Evolutionary conservation across 148 eudicot genomes (phyloP), one percentile per base, ranked within the genome.

Genomic region (Chenopodium suecicum): DNA sequence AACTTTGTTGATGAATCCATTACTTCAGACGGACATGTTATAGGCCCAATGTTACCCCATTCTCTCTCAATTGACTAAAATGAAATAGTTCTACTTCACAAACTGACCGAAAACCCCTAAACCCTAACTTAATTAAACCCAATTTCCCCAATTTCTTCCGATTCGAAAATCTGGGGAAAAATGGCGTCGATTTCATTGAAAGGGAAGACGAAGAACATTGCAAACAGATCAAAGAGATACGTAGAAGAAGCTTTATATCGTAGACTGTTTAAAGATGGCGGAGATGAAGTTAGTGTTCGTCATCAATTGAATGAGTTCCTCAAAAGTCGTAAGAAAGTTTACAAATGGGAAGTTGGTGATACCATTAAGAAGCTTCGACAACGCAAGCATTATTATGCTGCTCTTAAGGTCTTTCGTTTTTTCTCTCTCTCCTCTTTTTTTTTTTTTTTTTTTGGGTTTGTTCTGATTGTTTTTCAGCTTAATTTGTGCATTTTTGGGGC

Each of bases 341-440:
- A 73, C 80, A 96, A 96, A 87, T 96, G 99, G 99, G 99, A 96
- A 82, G 99, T 96, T 62, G 98, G 94, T 2, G 87, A 89, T 48
- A 78, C 98, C 1, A 89, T 96, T 75, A 96, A 90, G 89, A 79
- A 89, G 75, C 93, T 96, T 62, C 93, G 99, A 22, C 68, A 82
- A 74, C 95, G 97, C 66, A 91, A 88, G 48, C 94, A 90, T 2
- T 92, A 89, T 74, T 84, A 23, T 81, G 92, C 99, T 66, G 99
- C 98, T 72, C 87, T 96, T 79, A 94, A 91, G 99, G 99, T 95
- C 32, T 32, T 16, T 23, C 12, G 23, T 71, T 25, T 14, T 14
- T 23, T 83, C 2, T 71, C 65, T 64, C 14, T 22, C 8, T 1
- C 1, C 32, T 31, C 25, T 25, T 25, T 25, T 25, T 25, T 25